Base-by-base conservation (phyloP, 2,329 filamentous ascomycete species). In the Paecilomyces variotii region DNA sequence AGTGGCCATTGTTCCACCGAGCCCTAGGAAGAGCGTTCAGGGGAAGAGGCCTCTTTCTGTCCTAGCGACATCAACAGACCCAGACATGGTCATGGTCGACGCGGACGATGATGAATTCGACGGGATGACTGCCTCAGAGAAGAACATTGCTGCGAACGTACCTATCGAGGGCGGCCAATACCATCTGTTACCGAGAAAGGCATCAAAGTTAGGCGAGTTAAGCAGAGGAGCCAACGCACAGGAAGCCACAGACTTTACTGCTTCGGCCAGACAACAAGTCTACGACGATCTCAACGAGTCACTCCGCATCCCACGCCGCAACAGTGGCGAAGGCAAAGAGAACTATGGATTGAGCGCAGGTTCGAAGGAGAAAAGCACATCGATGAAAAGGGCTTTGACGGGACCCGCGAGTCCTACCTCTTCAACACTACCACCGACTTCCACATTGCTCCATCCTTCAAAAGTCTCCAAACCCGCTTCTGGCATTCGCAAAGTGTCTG, bases 21-120 rank as follows among this genome's bases (percentile, higher is more conserved):
- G 67, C 53, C 69, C 72, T 11, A 67, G 72, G 49, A 73, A 73
- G 54, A 73, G 66, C 56, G 64, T 67, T 4, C 68, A 71, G 26
- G 71, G 71, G 2, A 80, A 80, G 64, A 70, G 77, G 0, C 75
- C 78, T 0, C 67, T 80, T 14, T 74, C 76, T 25, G 74, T 77
- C 25, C 67, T 78, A 12, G 67, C 74, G 12, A 66, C 68, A 5
- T 62, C 72, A 2, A 62, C 68, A 26, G 75, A 77, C 34, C 61
- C 64, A 28, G 71, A 73, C 28, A 59, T 64, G n/a, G 65, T 68
- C 11, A 67, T 71, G 64, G 60, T 64, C 32, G 68, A 72, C 32
- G 60, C 64, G 27, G 68, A 70, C 24, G 65, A 69, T n/a, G 58
- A 61, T n/a, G 64, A 70, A 7, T 56, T 58, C 9, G 65, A 70